These are phyloP conservation scores for Beta vulgaris DNA, from an alignment of 148 eudicot genomes.

Conservation along the genomic window DNA sequence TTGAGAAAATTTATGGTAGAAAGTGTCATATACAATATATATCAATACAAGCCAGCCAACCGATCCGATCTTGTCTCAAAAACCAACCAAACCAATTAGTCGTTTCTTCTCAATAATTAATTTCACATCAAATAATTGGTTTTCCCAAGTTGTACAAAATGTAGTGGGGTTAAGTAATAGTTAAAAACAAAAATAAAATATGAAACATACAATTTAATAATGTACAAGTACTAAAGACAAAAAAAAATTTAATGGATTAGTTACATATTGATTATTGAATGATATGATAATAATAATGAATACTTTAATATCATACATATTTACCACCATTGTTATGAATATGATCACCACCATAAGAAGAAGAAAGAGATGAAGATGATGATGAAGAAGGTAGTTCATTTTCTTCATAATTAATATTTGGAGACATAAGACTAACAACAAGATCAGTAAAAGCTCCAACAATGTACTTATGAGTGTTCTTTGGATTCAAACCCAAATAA, in stretches of 20 bases:
- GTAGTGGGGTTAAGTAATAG: slow-evolving; percentile 7
- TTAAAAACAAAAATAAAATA: neutral
- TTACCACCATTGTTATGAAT: neutral
- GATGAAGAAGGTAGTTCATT: neutral
- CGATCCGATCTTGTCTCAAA: slow-evolving; percentile 12
- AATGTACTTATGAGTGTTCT: slow-evolving; percentile 77
- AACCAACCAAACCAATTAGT: slow-evolving; percentile 7
- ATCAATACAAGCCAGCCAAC: slow-evolving; percentile 9
- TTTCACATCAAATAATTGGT: slow-evolving; percentile 8
- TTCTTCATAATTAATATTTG: slow-evolving; percentile 1
- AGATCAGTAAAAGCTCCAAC: slow-evolving; percentile 86
- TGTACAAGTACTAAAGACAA: neutral
- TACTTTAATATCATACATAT: neutral
- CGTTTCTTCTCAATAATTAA: slow-evolving; percentile 6
- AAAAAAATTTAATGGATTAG: neutral
- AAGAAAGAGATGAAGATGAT: slow-evolving; percentile 6
- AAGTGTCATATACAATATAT: neutral
- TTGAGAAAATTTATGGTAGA: too few relatives aligned
- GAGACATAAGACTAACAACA: slow-evolving; percentile 57
- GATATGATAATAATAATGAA: neutral
- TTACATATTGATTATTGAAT: neutral
- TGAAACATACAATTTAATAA: neutral
- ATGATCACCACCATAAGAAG: neutral
- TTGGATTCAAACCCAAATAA: slow-evolving; percentile 68
- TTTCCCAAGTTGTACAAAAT: neutral